Evolutionary conservation across 768 basidiomycete species (phyloP).

Genomic region (Termitomyces titanicus): DNA sequence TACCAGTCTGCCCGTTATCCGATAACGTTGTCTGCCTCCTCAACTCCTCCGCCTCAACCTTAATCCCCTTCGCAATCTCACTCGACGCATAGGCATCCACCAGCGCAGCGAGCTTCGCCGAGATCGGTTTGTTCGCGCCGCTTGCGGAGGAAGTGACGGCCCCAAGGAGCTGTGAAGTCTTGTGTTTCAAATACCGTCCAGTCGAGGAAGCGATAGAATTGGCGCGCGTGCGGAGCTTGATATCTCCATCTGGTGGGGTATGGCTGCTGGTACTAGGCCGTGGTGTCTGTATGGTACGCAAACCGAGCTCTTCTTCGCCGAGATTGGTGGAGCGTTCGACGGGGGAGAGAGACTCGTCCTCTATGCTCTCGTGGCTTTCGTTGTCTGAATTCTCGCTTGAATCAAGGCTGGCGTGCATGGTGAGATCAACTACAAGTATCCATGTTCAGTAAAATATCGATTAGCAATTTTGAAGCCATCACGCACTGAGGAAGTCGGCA

Average conservation of each 20-base stretch:
- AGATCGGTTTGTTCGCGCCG: constrained; percentile 29
- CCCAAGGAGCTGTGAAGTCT: constrained; percentile 71
- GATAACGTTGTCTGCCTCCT: constrained; percentile 27
- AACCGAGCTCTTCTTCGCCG: constrained; percentile 69
- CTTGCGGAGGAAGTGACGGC: constrained; percentile 38
- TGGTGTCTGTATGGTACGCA: constrained; percentile 38
- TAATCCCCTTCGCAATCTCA: constrained; percentile 58
- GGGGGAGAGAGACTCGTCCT: constrained; percentile 13
- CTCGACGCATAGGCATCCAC: constrained; percentile 71
- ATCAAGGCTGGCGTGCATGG: constrained; percentile 52
- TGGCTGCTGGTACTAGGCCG: constrained; percentile 25
- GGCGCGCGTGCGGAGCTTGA: constrained; percentile 48
- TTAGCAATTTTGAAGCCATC: constrained; percentile 1
- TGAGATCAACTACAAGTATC: constrained; percentile 57
- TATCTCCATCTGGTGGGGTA: constrained; percentile 37
- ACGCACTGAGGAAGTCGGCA: constrained; percentile 91
- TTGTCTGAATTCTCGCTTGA: constrained; percentile 24
- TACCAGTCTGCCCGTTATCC: constrained; percentile 23
- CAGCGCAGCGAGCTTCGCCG: constrained; percentile 65
- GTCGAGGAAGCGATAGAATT: constrained; percentile 40
- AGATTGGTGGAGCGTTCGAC: constrained; percentile 39
- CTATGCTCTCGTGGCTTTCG: constrained; percentile 23
- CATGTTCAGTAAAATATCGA: neutral
- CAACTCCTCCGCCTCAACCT: constrained; percentile 54
- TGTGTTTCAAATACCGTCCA: constrained; percentile 56